phyloP scores from a whole-genome alignment of 2,329 filamentous ascomycete genomes.

The Fusarium anthophilum region DNA sequence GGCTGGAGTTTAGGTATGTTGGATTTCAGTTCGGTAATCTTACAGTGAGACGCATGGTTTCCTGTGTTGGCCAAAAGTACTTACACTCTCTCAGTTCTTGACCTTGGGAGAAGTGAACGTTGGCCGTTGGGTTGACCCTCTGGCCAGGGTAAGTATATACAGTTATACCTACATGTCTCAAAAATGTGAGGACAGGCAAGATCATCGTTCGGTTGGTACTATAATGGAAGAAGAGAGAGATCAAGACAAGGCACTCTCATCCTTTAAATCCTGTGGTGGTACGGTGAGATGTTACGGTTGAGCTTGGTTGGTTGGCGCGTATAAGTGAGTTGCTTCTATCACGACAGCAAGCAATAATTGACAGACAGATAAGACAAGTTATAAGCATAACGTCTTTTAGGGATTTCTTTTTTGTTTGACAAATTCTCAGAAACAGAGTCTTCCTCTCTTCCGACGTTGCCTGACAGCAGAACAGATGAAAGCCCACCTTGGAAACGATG shows the following conservation, averaged over 20 bases:
- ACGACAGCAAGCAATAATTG: not conserved
- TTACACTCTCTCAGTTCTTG: not conserved
- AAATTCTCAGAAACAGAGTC: not conserved
- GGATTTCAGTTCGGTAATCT: not conserved
- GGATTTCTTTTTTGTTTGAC: not conserved
- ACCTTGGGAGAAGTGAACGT: not conserved
- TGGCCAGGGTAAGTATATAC: not conserved
- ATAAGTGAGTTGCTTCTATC: not conserved
- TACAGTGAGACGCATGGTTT: not conserved
- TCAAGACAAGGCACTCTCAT: not conserved
- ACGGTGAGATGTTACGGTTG: not conserved
- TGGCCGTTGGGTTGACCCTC: not conserved
- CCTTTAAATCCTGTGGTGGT: not conserved
- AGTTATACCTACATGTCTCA: not conserved
- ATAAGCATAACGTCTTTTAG: not conserved
- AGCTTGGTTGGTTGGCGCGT: not conserved
- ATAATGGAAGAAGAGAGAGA: conserved; percentile 3
- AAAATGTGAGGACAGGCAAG: conserved; percentile 3
- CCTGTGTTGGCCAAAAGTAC: not conserved
- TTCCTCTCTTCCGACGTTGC: not conserved
- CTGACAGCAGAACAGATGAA: not conserved
- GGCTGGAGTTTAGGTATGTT: not conserved
- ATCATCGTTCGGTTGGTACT: not conserved
- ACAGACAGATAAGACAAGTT: not conserved
- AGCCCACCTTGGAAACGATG: not conserved